These are phyloP conservation scores for Cucurbita ficifolia DNA, from an alignment of 306 rosid genomes.

Conservation along the genomic window DNA sequence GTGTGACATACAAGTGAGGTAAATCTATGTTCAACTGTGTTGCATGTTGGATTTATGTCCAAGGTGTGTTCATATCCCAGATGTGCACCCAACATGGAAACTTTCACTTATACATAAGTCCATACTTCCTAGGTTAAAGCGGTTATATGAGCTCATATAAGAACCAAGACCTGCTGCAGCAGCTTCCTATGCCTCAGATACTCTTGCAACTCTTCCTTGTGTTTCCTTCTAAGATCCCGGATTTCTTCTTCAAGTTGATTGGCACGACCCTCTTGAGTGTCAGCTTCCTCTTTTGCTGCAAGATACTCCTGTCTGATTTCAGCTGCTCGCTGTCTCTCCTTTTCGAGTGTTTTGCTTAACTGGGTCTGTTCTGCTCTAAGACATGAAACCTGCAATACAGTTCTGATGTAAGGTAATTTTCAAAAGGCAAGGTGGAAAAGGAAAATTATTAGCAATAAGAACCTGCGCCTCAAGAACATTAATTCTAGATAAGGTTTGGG, in stretches of 20 bases:
- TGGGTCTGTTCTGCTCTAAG: slow-evolving; percentile 94
- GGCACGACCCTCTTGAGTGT: slow-evolving; percentile 86
- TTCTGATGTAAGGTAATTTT: slow-evolving; percentile 16
- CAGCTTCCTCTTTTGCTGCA: slow-evolving; percentile 95
- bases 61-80: not conserved
- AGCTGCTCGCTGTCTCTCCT: slow-evolving; percentile 98
- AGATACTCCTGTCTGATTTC: slow-evolving; percentile 97
- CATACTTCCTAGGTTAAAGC: not conserved
- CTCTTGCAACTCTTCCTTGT: slow-evolving; percentile 91
- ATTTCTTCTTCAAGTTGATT: slow-evolving; percentile 84
- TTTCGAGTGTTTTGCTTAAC: slow-evolving; percentile 82
- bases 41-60: not conserved
- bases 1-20: not conserved
- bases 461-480: slow-evolving; percentile 99
- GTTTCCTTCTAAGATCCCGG: slow-evolving; percentile 59
- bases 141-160: not conserved
- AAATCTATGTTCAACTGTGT: not conserved
- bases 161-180: slow-evolving; percentile 73
- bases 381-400: slow-evolving; percentile 73
- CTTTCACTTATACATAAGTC: not conserved
- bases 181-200: slow-evolving; percentile 66
- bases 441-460: slow-evolving; percentile 15
- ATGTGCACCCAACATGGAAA: not conserved
- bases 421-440: not conserved
- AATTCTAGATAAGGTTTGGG: slow-evolving; percentile 89